Evolutionary conservation across 768 basidiomycete species (phyloP).

Genomic region (Lyophyllum semitale): DNA sequence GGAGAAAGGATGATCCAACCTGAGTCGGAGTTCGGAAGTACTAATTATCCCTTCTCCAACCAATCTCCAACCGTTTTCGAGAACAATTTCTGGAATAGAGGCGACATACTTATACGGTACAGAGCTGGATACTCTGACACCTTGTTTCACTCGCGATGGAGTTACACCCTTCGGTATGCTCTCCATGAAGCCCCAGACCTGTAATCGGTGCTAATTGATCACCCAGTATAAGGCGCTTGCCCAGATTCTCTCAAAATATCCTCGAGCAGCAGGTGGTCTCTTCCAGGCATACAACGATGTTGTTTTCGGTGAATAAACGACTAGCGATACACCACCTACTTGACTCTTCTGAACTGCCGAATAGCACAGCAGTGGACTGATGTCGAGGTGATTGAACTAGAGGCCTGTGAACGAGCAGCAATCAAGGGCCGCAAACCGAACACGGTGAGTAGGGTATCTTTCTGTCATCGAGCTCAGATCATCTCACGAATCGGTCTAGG

Average conservation of each 20-base stretch:
- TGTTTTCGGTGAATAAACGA: constrained; percentile 46
- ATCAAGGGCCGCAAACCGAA: constrained; percentile 60
- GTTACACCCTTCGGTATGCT: constrained; percentile 24
- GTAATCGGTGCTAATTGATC: not conserved
- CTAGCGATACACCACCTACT: too few species aligned
- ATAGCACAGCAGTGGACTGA: constrained; percentile 76
- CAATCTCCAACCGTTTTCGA: too few species aligned
- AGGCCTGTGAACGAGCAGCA: constrained; percentile 51
- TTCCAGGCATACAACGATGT: constrained; percentile 82
- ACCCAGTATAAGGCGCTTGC: constrained; percentile 49
- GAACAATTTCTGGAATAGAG: too few species aligned
- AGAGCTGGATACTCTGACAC: not conserved
- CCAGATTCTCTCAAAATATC: constrained; percentile 58
- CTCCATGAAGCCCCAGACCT: not conserved
- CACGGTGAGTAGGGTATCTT: constrained; percentile 36
- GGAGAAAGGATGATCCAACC: not conserved
- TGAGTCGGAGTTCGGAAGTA: constrained; percentile 5
- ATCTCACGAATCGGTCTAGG: constrained; percentile 29
- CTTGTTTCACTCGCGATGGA: constrained; percentile 16
- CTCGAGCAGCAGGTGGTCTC: constrained; percentile 55
- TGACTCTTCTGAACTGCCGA: not conserved
- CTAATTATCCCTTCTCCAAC: too few species aligned
- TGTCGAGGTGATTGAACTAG: constrained; percentile 63
- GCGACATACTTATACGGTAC: too few species aligned
- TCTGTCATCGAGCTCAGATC: constrained; percentile 2